These are phyloP conservation scores for Boletus barrowsii DNA, from an alignment of 768 basidiomycete genomes.

Conservation along the genomic window DNA sequence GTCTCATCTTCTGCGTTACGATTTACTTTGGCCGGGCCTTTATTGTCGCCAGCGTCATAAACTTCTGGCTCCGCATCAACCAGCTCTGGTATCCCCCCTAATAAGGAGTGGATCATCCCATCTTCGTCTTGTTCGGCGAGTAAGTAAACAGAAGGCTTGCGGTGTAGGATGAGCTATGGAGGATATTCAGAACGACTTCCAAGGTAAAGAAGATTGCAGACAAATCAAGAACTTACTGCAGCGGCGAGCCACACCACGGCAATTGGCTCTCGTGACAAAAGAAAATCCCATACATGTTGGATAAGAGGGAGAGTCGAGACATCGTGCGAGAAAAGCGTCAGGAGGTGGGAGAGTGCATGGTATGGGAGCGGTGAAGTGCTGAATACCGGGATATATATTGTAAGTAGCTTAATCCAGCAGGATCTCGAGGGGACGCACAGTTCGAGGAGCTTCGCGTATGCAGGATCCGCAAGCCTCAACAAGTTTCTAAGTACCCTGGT, in stretches of 20 bases:
- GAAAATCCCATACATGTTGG: conserved; percentile 89
- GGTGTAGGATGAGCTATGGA: conserved; percentile 64
- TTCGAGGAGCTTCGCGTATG: conserved; percentile 66
- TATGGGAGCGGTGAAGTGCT: conserved; percentile 82
- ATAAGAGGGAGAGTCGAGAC: conserved; percentile 85
- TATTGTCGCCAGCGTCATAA: not conserved
- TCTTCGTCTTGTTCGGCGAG: conserved; percentile 72
- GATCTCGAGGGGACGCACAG: conserved; percentile 38
- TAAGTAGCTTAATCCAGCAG: not conserved
- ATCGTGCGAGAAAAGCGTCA: conserved; percentile 92
- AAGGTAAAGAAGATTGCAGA: not conserved
- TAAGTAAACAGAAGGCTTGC: conserved; percentile 62
- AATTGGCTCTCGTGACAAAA: conserved; percentile 80
- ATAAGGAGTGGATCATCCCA: conserved; percentile 76
- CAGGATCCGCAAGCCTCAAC: conserved; percentile 65
- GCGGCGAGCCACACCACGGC: conserved; percentile 78
- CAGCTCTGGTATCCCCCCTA: conserved; percentile 63
- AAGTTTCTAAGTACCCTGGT: conserved; percentile 72
- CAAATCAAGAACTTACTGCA: conserved; percentile 45
- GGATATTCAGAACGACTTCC: not conserved
- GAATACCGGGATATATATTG: conserved; percentile 1
- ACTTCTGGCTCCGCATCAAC: conserved; percentile 15
- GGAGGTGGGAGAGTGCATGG: conserved; percentile 83
- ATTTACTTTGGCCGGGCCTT: not conserved
- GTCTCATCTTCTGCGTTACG: not conserved